Evolutionary conservation across 805 yeast species (phyloP).

Genomic region (Hemisphaericaspora nanyangensis): DNA sequence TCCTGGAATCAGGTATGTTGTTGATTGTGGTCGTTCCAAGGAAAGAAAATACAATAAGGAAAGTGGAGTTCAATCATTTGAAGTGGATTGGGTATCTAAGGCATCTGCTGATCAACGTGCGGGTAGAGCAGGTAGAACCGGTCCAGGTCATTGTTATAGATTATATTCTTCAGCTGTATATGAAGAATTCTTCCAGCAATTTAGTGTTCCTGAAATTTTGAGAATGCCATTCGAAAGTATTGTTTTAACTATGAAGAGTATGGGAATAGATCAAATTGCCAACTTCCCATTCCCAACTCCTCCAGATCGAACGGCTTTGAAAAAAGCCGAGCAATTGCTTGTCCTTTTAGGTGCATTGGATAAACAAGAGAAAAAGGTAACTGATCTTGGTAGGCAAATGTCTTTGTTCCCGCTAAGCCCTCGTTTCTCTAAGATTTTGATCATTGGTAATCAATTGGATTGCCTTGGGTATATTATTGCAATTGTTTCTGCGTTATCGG

Average conservation of each 20-base stretch:
- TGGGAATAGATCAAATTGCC: constrained; percentile 88
- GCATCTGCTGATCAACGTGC: constrained; percentile 95
- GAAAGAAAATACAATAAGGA: constrained; percentile 79
- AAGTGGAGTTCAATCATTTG: constrained; percentile 90
- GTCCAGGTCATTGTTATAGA: constrained; percentile 96
- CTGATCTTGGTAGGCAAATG: constrained; percentile 82
- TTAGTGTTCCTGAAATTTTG: constrained; percentile 83
- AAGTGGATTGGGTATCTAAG: constrained; percentile 86
- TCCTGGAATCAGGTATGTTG: constrained; percentile 91
- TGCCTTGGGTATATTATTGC: constrained; percentile 90
- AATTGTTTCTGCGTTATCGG: constrained; percentile 85
- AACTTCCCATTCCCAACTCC: constrained; percentile 98
- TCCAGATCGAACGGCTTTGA: constrained; percentile 61
- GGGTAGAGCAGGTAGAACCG: constrained; percentile 98
- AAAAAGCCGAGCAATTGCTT: constrained; percentile 64
- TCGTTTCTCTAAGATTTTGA: constrained; percentile 83
- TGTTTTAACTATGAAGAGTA: constrained; percentile 92
- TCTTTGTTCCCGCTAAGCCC: constrained; percentile 91
- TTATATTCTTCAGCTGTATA: constrained; percentile 89
- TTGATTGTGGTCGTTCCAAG: constrained; percentile 92
- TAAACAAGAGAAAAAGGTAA: constrained; percentile 48
- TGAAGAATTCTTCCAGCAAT: constrained; percentile 79
- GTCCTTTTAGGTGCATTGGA: constrained; percentile 76
- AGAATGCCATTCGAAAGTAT: constrained; percentile 97
- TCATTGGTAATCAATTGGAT: constrained; percentile 80